Percentiles rank a stretch among this genome's conserved stretches.
Evolutionary conservation across 805 yeast species (phyloP).

Genomic region (Scheffersomyces ergatensis): DNA sequence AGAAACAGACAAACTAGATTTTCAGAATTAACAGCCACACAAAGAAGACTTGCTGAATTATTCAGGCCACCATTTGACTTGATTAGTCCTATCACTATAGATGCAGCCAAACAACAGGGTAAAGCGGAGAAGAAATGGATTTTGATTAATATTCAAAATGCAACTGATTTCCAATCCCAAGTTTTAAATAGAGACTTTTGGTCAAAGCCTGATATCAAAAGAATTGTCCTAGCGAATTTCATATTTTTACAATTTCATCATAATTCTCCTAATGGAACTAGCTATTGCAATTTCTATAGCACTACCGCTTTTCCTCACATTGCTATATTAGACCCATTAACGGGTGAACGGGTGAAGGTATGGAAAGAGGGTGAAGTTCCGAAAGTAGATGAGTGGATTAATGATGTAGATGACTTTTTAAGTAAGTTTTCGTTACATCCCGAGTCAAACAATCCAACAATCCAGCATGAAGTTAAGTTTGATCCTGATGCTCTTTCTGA

Average conservation of each 20-base stretch:
- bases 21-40: constrained; percentile 46
- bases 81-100: constrained; percentile 66
- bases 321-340: constrained; percentile 89
- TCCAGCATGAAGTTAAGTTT: constrained; percentile 54
- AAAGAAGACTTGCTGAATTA: constrained; percentile 70
- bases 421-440: constrained; percentile 62
- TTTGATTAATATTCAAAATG: constrained; percentile 83
- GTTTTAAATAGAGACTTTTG: constrained; percentile 90
- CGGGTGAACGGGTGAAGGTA: constrained; percentile 81
- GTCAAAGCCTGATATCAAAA: constrained; percentile 68
- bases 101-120: constrained; percentile 70
- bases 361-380: constrained; percentile 74
- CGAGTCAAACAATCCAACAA: constrained; percentile 62
- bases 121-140: constrained; percentile 72
- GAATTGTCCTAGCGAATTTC: constrained; percentile 62
- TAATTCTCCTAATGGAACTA: constrained; percentile 72
- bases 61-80: constrained; percentile 95
- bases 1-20: constrained; percentile 20
- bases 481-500: constrained; percentile 70
- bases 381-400: constrained; percentile 54
- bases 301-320: constrained; percentile 78
- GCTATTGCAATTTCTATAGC: constrained; percentile 71
- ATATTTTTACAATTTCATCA: constrained; percentile 82
- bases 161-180: constrained; percentile 83
- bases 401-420: constrained; percentile 70